A percentile compares a stretch with the other conserved stretches of the same genome.
Conservation (phyloP, 345 rosid species). For the Hibiscus mutabilis region DNA sequence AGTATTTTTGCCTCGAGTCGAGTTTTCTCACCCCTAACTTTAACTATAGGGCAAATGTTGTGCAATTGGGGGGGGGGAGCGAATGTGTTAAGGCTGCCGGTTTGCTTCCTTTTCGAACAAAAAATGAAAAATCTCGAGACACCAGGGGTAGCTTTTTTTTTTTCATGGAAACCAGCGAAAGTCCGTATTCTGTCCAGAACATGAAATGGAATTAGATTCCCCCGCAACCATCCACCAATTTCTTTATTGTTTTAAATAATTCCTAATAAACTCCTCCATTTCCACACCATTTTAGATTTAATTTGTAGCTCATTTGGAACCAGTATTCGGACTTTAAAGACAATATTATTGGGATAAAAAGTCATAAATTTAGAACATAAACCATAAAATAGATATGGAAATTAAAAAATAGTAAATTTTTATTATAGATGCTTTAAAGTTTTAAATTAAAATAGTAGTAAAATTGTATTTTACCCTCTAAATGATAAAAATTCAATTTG, state of each 20-base stretch:
- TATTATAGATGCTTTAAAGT: too few species aligned
- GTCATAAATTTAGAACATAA: too few species aligned
- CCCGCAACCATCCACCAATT: constrained; percentile 23
- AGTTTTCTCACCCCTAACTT: too few species aligned
- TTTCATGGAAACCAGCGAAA: constrained; percentile 27
- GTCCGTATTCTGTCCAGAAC: constrained; percentile 3
- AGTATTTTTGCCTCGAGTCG: too few species aligned
- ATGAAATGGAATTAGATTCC: constrained; percentile 38
- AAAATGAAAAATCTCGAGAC: constrained; percentile 8
- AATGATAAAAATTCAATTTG: too few species aligned
- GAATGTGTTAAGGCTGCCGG: constrained; percentile 25
- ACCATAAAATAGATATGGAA: too few species aligned
- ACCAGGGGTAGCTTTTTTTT: constrained; percentile 16
- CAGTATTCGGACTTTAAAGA: too few species aligned
- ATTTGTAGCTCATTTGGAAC: too few species aligned
- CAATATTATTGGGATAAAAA: too few species aligned
- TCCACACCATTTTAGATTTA: not conserved
- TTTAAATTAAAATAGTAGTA: too few species aligned
- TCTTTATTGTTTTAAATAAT: not conserved
- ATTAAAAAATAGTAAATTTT: too few species aligned
- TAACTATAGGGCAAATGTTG: not conserved
- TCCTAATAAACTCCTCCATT: not conserved
- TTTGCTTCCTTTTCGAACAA: constrained; percentile 19
- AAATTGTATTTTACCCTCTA: too few species aligned
- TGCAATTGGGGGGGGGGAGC: not conserved